Evolutionary conservation across 2,329 filamentous ascomycete species (phyloP).

Genomic region (Mariannaea elegans): DNA sequence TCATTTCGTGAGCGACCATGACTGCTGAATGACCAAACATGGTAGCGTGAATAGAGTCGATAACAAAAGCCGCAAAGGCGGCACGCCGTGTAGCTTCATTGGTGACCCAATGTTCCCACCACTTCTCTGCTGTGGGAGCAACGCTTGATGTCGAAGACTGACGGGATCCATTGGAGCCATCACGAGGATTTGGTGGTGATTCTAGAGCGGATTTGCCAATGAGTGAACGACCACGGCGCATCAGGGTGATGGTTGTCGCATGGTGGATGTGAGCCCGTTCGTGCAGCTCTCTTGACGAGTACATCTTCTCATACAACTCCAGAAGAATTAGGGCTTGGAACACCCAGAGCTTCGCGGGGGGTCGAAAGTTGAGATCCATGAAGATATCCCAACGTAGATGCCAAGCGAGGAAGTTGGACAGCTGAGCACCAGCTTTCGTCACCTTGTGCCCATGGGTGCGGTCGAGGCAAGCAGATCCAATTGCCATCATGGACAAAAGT

Average conservation of each 20-base stretch:
- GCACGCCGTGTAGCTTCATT: slow-evolving; percentile 90
- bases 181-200: slow-evolving; percentile 79
- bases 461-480: slow-evolving; percentile 90
- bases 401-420: slow-evolving; percentile 91
- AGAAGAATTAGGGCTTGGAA: slow-evolving; percentile 91
- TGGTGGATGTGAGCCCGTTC: slow-evolving; percentile 97
- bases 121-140: slow-evolving; percentile 81
- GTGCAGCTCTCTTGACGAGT: slow-evolving; percentile 88
- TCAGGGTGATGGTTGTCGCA: slow-evolving; percentile 91
- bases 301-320: slow-evolving; percentile 98
- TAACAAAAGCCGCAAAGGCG: slow-evolving; percentile 92
- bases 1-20: slow-evolving; percentile 97
- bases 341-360: slow-evolving; percentile 94
- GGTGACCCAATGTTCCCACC: slow-evolving; percentile 96
- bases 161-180: slow-evolving; percentile 63
- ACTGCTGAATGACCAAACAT: slow-evolving; percentile 98
- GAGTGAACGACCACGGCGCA: slow-evolving; percentile 91
- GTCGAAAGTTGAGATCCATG: slow-evolving; percentile 87
- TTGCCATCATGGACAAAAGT: slow-evolving; percentile 87
- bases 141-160: slow-evolving; percentile 69
- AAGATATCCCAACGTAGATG: slow-evolving; percentile 97
- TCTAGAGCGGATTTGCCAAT: slow-evolving; percentile 87
- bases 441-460: slow-evolving; percentile 79
- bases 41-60: slow-evolving; percentile 94
- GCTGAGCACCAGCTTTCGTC: slow-evolving; percentile 78